Percentiles rank a stretch among this genome's conserved stretches.
Conservation (phyloP, 1,139 yeast genomes). For the Diutina rugosa region DNA sequence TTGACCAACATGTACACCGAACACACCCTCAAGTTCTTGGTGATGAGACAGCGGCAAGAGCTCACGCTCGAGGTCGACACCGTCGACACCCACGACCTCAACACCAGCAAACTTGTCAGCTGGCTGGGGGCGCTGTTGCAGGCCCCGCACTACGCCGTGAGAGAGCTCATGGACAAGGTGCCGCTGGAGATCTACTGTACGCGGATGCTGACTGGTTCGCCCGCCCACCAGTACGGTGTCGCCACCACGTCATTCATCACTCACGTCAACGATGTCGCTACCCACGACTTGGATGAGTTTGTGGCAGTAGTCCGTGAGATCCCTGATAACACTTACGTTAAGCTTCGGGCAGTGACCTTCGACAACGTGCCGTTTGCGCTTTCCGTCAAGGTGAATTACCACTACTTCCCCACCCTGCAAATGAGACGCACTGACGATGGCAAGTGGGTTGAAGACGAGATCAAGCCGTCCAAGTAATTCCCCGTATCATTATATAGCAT, state of each 20-base stretch:
- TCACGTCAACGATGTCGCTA: constrained; percentile 69
- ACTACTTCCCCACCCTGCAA: constrained; percentile 79
- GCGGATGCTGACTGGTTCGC: constrained; percentile 64
- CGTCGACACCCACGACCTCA: constrained; percentile 37
- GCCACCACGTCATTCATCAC: constrained; percentile 76
- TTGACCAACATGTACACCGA: constrained; percentile 39
- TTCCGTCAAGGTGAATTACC: constrained; percentile 78
- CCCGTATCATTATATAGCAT: not conserved
- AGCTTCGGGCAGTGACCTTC: constrained; percentile 68
- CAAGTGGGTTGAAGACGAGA: constrained; percentile 28
- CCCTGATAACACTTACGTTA: constrained; percentile 71
- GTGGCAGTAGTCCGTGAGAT: constrained; percentile 48
- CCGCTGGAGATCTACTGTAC: constrained; percentile 82
- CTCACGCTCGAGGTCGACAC: constrained; percentile 54
- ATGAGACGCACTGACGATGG: constrained; percentile 35
- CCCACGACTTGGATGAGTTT: constrained; percentile 57
- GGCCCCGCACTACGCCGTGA: constrained; percentile 37
- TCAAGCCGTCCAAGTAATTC: not conserved
- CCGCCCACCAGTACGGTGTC: constrained; percentile 76
- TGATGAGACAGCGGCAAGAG: constrained; percentile 34
- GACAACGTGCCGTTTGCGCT: constrained; percentile 81
- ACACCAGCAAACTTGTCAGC: constrained; percentile 54
- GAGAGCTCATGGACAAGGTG: constrained; percentile 59
- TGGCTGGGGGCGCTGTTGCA: constrained; percentile 36
- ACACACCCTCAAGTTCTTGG: constrained; percentile 39